Conservation (phyloP, 2,329 filamentous ascomycete genomes). For the Calonectria leucothoes region DNA sequence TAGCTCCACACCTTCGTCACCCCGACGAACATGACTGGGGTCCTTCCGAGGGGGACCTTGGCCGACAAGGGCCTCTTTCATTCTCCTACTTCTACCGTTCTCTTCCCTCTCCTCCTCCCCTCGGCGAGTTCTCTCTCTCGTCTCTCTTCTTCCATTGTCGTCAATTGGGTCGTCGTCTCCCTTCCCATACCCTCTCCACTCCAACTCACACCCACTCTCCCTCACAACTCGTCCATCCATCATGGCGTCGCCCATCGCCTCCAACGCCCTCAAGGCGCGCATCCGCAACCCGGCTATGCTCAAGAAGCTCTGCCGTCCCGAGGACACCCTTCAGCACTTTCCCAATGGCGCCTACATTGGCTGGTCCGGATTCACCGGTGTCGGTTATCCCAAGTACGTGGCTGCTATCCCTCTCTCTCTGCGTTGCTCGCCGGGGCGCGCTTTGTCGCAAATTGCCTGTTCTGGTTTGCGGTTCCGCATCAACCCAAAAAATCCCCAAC, state of each 20-base stretch:
- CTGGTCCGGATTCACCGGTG: constrained; percentile 92
- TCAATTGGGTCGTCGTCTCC: constrained; percentile 12
- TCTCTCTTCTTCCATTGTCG: constrained; percentile 8
- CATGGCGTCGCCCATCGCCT: constrained; percentile 69
- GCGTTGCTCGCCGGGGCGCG: background rate
- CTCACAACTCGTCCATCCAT: background rate
- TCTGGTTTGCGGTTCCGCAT: constrained; percentile 15
- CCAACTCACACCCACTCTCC: constrained; percentile 18
- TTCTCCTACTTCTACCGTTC: constrained; percentile 27
- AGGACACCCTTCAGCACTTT: constrained; percentile 84
- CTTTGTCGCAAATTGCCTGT: constrained; percentile 3
- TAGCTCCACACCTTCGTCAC: constrained; percentile 39
- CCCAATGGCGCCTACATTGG: constrained; percentile 89
- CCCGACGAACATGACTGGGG: constrained; percentile 28
- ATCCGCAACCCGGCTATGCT: constrained; percentile 81
- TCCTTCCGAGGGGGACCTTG: constrained; percentile 11
- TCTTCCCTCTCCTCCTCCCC: constrained; percentile 22
- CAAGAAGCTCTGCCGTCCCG: constrained; percentile 81
- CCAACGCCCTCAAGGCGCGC: constrained; percentile 80
- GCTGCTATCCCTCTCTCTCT: background rate
- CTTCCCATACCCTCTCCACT: constrained; percentile 20
- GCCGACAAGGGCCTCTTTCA: constrained; percentile 15
- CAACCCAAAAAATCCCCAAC: background rate
- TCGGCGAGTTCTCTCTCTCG: constrained; percentile 18
- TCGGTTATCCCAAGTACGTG: constrained; percentile 82